Conservation (phyloP, 2,329 filamentous ascomycete genomes). For the Polytolypa hystricis region DNA sequence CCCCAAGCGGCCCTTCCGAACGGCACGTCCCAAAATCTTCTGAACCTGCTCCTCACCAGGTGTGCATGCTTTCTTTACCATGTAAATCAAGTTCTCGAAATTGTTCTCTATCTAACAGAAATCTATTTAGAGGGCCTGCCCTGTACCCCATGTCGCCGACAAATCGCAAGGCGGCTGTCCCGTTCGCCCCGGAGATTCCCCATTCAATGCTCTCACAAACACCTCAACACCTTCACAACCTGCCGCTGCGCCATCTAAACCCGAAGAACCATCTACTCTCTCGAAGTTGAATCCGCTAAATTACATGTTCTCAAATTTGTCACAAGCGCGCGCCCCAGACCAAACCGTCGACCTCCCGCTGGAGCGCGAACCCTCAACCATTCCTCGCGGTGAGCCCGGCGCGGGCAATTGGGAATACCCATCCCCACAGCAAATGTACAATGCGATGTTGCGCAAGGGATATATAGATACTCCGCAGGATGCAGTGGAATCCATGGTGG, state of each 20-base stretch:
- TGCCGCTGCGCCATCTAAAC: slow-evolving; percentile 22
- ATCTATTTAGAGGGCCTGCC: slow-evolving; percentile 50
- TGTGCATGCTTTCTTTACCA: background rate
- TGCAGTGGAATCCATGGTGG: slow-evolving; percentile 92
- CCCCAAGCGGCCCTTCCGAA: slow-evolving; percentile 22
- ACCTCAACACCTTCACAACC: slow-evolving; percentile 20
- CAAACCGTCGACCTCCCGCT: slow-evolving; percentile 68
- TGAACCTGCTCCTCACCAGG: background rate
- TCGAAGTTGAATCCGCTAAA: slow-evolving; percentile 72
- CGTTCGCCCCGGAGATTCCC: slow-evolving; percentile 37
- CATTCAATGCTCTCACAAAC: slow-evolving; percentile 35
- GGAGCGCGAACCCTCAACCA: slow-evolving; percentile 72
- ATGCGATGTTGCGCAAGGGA: slow-evolving; percentile 89
- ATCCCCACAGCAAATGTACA: slow-evolving; percentile 99
- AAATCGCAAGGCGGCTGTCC: slow-evolving; percentile 28
- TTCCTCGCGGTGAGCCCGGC: slow-evolving; percentile 67
- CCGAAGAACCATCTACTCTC: slow-evolving; percentile 39
- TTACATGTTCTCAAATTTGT: slow-evolving; percentile 86
- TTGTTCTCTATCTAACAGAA: slow-evolving; percentile 5
- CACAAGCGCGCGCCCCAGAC: slow-evolving; percentile 62
- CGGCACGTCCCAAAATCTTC: background rate
- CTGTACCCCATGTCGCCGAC: slow-evolving; percentile 46
- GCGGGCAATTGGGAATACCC: slow-evolving; percentile 92
- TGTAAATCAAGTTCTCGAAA: slow-evolving; percentile 9
- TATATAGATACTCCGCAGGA: slow-evolving; percentile 90